Evolutionary conservation across 139 green algal genomes (phyloP), one percentile per base, ranked within the genome.

Genomic region (Astrephomene gubernaculifera): DNA sequence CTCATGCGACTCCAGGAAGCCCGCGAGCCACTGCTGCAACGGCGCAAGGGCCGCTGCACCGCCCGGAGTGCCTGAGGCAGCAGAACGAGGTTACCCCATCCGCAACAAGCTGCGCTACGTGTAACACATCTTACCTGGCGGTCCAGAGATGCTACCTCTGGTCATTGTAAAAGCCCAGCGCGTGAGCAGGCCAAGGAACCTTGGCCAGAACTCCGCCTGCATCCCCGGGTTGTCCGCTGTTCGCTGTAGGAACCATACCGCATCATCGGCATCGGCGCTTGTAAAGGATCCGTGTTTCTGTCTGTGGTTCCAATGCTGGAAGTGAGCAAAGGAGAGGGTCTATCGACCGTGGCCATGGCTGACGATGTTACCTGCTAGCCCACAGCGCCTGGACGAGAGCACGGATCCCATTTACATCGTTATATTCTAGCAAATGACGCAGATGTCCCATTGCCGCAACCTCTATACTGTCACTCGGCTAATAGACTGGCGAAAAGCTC

Each of bases 111-210:
- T 57, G 14, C 49, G 49, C 14, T 12, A 57, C 17, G 14, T 12
- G 49, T 12, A 12, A 12, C 49, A 57, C 49, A 17, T 57, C 69
- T 75, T 24, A 75, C 69, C 69, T 75, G 44, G 44, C 41, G 27
- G 29, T 31, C 29, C 44, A 25, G n/a, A 68, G 9, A 10, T 1
- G 21, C 36, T 36, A 29, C 29, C 36, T n/a, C 60, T 33, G 19
- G 39, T 2, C 6, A 38, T 9, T 4, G 45, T 12, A n/a, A 63
- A 83, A 35, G 76, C 60, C 76, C 76, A 83, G 33, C 76, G 76
- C 31, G 76, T 49, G n/a, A 83, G 76, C 2, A 83, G 39, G 60
- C 54, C 60, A 2, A 83, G 76, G 19, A 83, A 41, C 12, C 63
- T 61, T 1, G 76, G 76, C 76, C 76, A 83, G 0, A 83, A 31